phyloP scores from a whole-genome alignment of 345 rosid genomes.

The Arabis hirsuta region DNA sequence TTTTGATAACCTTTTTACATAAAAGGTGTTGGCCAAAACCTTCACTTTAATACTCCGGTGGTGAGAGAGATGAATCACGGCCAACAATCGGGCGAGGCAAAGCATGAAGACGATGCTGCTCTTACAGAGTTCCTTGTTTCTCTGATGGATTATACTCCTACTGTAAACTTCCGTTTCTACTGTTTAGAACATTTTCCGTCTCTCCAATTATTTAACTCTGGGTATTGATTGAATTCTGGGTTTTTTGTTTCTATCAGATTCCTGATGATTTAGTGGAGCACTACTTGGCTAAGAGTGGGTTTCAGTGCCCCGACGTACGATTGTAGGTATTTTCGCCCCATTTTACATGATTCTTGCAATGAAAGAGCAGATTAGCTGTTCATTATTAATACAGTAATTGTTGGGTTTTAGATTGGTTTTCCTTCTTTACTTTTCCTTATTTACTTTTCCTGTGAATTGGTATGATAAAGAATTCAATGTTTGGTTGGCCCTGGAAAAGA shows the following conservation, averaged over 20 bases:
- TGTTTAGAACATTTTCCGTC: not conserved
- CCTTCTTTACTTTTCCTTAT: not conserved
- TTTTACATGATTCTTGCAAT: not conserved
- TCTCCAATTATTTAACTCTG: not conserved
- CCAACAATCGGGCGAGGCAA: slow-evolving; percentile 31
- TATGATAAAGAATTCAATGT: not conserved
- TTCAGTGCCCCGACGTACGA: slow-evolving; percentile 95
- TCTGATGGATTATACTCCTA: slow-evolving; percentile 87
- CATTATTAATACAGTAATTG: not conserved
- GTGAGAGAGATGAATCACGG: too few relatives aligned
- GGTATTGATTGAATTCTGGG: not conserved
- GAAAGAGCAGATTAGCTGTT: not conserved
- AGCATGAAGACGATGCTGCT: slow-evolving; percentile 86
- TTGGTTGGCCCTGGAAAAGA: too few relatives aligned
- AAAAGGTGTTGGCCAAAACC: too few relatives aligned
- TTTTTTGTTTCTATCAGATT: slow-evolving; percentile 53
- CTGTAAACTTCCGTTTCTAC: slow-evolving; percentile 44
- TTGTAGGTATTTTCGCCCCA: slow-evolving; percentile 64
- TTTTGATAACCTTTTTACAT: too few relatives aligned
- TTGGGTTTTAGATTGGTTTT: not conserved
- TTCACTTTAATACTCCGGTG: too few relatives aligned
- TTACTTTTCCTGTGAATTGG: slow-evolving; percentile 8
- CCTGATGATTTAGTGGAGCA: slow-evolving; percentile 97
- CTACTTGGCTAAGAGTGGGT: slow-evolving; percentile 94
- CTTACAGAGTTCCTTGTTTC: slow-evolving; percentile 82